Conservation (phyloP, 768 basidiomycete species). For the Pleurotus tuoliensis region DNA sequence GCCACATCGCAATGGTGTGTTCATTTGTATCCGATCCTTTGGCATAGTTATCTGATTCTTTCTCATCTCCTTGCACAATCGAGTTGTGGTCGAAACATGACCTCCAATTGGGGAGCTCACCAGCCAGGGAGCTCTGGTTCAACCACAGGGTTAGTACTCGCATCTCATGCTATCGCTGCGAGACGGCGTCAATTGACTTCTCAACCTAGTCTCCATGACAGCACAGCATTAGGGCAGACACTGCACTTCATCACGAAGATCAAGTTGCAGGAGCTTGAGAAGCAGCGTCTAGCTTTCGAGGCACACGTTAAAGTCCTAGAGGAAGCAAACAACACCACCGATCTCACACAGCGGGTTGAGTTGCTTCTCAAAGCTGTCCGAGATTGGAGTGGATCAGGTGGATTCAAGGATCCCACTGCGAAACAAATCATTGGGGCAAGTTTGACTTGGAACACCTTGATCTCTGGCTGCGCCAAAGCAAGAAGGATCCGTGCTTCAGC, state of each 20-base stretch:
- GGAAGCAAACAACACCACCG: conserved; percentile 16
- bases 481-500: conserved; percentile 36
- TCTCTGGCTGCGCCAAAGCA: conserved; percentile 36
- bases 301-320: conserved; percentile 28
- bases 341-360: conserved; percentile 26
- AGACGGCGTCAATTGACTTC: too few relatives aligned
- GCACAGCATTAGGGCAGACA: conserved; percentile 29
- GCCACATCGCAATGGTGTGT: too few relatives aligned
- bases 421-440: conserved; percentile 12
- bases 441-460: conserved; percentile 25
- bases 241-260: conserved; percentile 39
- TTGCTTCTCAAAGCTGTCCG: conserved; percentile 27
- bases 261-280: conserved; percentile 41
- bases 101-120: too few relatives aligned
- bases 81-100: too few relatives aligned
- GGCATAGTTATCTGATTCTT: too few relatives aligned
- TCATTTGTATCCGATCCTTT: too few relatives aligned
- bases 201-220: not conserved
- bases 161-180: too few relatives aligned
- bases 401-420: conserved; percentile 9
- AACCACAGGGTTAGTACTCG: too few relatives aligned
- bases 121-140: too few relatives aligned
- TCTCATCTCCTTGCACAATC: too few relatives aligned
- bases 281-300: conserved; percentile 31
- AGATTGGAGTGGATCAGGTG: conserved; percentile 31